Conservation (phyloP, 106 monocot genomes). For the Acorus gramineus region DNA sequence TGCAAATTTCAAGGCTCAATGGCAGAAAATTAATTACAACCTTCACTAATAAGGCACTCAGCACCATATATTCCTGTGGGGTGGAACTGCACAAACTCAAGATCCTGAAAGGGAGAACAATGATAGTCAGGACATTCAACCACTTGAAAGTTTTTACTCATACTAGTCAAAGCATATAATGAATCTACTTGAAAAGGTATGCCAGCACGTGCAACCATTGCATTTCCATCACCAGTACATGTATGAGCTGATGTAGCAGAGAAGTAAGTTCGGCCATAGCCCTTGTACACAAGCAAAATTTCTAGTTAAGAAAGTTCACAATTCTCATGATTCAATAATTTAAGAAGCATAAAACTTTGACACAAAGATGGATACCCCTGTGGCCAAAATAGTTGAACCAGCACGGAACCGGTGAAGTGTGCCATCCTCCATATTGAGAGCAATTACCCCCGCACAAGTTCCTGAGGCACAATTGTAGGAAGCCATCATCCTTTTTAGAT, state of each 20-base stretch:
- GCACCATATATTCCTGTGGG: constrained; percentile 99
- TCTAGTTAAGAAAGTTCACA: background rate
- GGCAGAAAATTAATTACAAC: constrained; percentile 11
- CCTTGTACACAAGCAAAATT: constrained; percentile 32
- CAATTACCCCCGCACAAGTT: constrained; percentile 19
- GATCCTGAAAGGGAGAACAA: constrained; percentile 50
- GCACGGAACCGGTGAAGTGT: constrained; percentile 27
- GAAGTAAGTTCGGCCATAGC: constrained; percentile 93
- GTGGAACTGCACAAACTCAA: constrained; percentile 99
- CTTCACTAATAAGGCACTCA: constrained; percentile 97
- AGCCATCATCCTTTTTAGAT: background rate
- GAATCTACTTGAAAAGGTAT: constrained; percentile 73
- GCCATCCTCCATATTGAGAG: constrained; percentile 31
- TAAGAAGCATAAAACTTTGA: background rate
- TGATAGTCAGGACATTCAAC: constrained; percentile 1
- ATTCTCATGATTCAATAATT: background rate
- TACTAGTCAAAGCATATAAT: background rate
- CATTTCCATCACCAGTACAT: constrained; percentile 97
- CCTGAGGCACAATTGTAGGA: background rate
- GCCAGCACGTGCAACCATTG: constrained; percentile 97
- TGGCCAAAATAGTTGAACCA: constrained; percentile 19
- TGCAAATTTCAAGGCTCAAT: background rate
- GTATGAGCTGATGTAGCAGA: constrained; percentile 99
- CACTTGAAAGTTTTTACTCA: background rate
- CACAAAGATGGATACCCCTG: constrained; percentile 14